These are phyloP conservation scores for Serendipita indica DNA, from an alignment of 768 basidiomycete species.

Conservation along the genomic window DNA sequence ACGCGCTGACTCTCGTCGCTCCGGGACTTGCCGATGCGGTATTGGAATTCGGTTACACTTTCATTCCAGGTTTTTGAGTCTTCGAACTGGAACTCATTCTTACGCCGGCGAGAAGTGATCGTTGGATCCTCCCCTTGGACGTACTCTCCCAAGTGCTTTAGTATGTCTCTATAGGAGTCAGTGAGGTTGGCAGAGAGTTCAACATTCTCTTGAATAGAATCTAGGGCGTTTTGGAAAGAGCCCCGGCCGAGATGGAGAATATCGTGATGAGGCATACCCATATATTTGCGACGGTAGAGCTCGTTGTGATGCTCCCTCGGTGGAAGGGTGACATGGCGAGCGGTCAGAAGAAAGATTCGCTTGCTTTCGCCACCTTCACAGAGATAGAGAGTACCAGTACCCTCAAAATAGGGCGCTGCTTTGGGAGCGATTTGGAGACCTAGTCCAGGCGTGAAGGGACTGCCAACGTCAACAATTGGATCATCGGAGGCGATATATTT, in stretches of 20 bases:
- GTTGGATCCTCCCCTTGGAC: neutral
- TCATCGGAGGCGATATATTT: slow-evolving; percentile 14
- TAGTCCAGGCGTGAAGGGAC: slow-evolving; percentile 26
- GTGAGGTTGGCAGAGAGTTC: neutral
- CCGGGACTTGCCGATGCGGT: slow-evolving; percentile 12
- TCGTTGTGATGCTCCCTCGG: slow-evolving; percentile 16
- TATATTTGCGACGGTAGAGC: slow-evolving; percentile 11
- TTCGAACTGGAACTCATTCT: neutral
- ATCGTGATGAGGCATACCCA: slow-evolving; percentile 14
- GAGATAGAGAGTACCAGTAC: slow-evolving; percentile 29
- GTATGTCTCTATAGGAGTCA: slow-evolving; percentile 17
- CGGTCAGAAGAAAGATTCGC: slow-evolving; percentile 21
- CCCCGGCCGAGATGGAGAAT: slow-evolving; percentile 7
- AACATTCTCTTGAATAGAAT: slow-evolving; percentile 15
- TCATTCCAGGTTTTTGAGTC: too few species aligned
- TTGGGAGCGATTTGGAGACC: slow-evolving; percentile 24
- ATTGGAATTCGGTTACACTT: neutral
- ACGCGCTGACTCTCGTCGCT: slow-evolving; percentile 17
- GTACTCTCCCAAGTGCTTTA: slow-evolving; percentile 12
- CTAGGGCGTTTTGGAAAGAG: slow-evolving; percentile 16
- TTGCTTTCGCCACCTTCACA: slow-evolving; percentile 21
- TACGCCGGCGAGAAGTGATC: too few species aligned
- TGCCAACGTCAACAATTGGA: slow-evolving; percentile 16
- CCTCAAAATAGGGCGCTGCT: slow-evolving; percentile 21
- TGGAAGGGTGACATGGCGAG: slow-evolving; percentile 24